Evolutionary conservation across 805 yeast genomes (phyloP).

Genomic region (Cephaloascus albidus): DNA sequence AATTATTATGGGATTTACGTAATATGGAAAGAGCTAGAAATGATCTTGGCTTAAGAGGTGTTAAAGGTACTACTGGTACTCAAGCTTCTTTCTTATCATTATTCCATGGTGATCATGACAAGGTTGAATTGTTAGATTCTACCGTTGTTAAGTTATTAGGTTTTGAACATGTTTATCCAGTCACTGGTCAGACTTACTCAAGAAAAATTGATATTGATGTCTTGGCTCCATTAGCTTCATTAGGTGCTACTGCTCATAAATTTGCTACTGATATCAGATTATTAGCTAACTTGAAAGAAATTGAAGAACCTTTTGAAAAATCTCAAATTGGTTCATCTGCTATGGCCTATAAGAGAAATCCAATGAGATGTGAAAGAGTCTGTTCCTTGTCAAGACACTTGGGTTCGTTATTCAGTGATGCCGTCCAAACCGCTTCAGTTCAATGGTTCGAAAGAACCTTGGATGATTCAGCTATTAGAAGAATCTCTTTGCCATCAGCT

Average conservation of each 20-base stretch:
- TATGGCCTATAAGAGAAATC: slow-evolving; percentile 99
- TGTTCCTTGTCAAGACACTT: slow-evolving; percentile 97
- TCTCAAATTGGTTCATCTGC: slow-evolving; percentile 98
- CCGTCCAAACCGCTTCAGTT: slow-evolving; percentile 93
- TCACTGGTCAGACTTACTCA: slow-evolving; percentile 98
- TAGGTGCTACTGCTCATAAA: slow-evolving; percentile 95
- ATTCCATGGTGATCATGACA: slow-evolving; percentile 95
- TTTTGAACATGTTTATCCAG: slow-evolving; percentile 91
- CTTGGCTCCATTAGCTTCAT: slow-evolving; percentile 83
- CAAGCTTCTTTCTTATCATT: slow-evolving; percentile 93
- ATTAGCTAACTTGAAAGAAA: slow-evolving; percentile 91
- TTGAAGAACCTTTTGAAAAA: slow-evolving; percentile 97
- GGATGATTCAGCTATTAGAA: slow-evolving; percentile 96
- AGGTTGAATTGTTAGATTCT: slow-evolving; percentile 87
- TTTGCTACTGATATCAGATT: slow-evolving; percentile 95
- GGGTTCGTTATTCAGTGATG: slow-evolving; percentile 86
- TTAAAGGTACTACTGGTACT: slow-evolving; percentile 98
- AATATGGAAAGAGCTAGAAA: slow-evolving; percentile 93
- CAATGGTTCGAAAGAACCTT: slow-evolving; percentile 99
- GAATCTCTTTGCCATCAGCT: slow-evolving; percentile 94
- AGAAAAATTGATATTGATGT: slow-evolving; percentile 96
- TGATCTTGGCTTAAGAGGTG: slow-evolving; percentile 95
- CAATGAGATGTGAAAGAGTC: slow-evolving; percentile 98
- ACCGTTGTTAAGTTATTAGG: slow-evolving; percentile 90
- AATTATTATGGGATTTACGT: slow-evolving; percentile 94